phyloP scores from a whole-genome alignment of 768 basidiomycete genomes.

The Lyophyllum shimeji region DNA sequence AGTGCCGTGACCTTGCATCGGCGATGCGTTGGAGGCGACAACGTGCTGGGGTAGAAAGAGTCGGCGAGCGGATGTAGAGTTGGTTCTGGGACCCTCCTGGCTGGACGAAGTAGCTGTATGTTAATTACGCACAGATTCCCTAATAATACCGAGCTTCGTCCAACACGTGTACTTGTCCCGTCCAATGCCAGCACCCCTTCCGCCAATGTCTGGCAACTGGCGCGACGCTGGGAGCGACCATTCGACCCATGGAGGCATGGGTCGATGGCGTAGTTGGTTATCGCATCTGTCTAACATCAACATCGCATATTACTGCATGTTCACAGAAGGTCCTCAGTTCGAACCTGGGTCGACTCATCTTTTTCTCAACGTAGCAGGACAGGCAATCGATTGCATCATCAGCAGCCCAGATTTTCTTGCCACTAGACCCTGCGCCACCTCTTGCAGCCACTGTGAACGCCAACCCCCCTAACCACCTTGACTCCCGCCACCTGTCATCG shows the following conservation, averaged over 20 bases:
- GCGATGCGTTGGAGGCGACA: no score
- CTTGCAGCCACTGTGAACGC: no score
- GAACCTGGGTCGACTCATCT: slow-evolving; percentile 20
- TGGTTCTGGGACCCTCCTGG: not conserved
- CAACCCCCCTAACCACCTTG: no score
- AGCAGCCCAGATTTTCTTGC: no score
- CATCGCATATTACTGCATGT: not conserved
- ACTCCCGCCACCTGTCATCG: no score
- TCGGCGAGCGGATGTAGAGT: not conserved
- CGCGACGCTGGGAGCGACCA: no score
- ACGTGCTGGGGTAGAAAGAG: no score
- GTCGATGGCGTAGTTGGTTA: slow-evolving; percentile 74
- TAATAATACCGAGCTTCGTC: not conserved
- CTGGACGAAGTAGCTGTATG: not conserved
- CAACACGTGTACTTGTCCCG: not conserved
- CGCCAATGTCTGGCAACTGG: no score
- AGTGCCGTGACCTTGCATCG: no score
- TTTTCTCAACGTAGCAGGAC: no score
- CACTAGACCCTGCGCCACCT: no score
- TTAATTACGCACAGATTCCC: not conserved
- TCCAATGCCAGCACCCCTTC: not conserved
- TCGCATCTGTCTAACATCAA: slow-evolving; percentile 57
- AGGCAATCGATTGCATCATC: no score
- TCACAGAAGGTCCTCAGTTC: slow-evolving; percentile 20
- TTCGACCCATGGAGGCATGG: not conserved